phyloP scores from a whole-genome alignment of 2,329 filamentous ascomycete species.

The Myriosclerotinia scirpicola region DNA sequence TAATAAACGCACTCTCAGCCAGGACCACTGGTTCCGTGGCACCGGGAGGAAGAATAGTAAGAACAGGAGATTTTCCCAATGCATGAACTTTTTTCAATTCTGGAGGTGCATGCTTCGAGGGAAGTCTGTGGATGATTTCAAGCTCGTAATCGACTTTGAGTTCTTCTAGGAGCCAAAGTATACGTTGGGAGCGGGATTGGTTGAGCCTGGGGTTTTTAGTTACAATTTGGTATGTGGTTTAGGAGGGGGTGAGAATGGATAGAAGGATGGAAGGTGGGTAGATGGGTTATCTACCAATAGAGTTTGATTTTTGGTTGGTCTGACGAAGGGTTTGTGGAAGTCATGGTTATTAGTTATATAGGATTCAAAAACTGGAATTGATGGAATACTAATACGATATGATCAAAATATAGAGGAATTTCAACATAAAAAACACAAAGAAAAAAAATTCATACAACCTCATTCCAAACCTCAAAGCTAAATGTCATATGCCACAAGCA shows the following conservation, averaged over 20 bases:
- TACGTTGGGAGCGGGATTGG: constrained; percentile 54
- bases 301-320: constrained; percentile 52
- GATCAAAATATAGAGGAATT: background rate
- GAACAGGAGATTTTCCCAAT: constrained; percentile 81
- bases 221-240: background rate
- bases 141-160: constrained; percentile 75
- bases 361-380: background rate
- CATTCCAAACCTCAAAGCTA: background rate
- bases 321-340: constrained; percentile 17
- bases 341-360: constrained; percentile 1
- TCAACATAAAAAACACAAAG: background rate
- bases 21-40: constrained; percentile 57
- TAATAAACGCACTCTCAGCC: constrained; percentile 79
- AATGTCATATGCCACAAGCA: background rate
- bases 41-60: constrained; percentile 58
- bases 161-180: constrained; percentile 70
- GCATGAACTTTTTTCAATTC: constrained; percentile 78
- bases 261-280: constrained; percentile 46
- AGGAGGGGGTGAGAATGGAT: constrained; percentile 27
- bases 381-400: background rate
- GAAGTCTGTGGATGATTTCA: constrained; percentile 71
- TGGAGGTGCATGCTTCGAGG: constrained; percentile 63
- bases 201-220: constrained; percentile 36
- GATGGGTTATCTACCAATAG: constrained; percentile 50
- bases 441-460: background rate